Evolutionary conservation across 2,329 filamentous ascomycete genomes (phyloP).

Genomic region (Cladorrhinum sp.): DNA sequence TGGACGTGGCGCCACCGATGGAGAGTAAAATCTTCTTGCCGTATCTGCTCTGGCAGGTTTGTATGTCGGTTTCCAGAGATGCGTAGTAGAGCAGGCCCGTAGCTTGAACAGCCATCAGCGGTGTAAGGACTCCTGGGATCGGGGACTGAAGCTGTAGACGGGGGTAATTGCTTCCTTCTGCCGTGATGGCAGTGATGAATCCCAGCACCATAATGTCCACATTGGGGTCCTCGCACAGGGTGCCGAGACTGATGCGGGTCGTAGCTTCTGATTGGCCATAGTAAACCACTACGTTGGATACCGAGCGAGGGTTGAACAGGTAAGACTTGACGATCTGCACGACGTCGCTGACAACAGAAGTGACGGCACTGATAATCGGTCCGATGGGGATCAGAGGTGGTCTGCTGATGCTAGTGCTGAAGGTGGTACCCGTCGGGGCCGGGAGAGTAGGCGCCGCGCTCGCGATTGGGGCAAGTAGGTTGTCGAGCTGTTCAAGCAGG

Average conservation of each 20-base stretch:
- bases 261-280: constrained; percentile 14
- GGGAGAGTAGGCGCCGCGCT: neutral
- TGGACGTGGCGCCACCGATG: constrained; percentile 35
- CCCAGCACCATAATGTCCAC: constrained; percentile 21
- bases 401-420: neutral
- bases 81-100: constrained; percentile 30
- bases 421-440: neutral
- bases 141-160: constrained; percentile 9
- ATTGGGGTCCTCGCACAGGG: constrained; percentile 18
- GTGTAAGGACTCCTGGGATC: constrained; percentile 5
- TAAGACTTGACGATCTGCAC: constrained; percentile 1
- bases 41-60: constrained; percentile 38
- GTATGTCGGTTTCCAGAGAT: constrained; percentile 38
- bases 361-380: neutral
- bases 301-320: constrained; percentile 14
- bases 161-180: constrained; percentile 7
- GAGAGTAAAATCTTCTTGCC: constrained; percentile 44
- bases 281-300: constrained; percentile 19
- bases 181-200: constrained; percentile 12
- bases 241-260: constrained; percentile 1
- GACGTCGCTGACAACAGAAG: neutral
- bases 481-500: neutral
- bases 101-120: constrained; percentile 4
- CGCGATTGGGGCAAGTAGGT: neutral
- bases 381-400: constrained; percentile 11